A percentile compares a stretch with the other conserved stretches of the same genome.
Evolutionary conservation across 208 protist species (phyloP).

Genomic region (Trypanosoma avium): DNA sequence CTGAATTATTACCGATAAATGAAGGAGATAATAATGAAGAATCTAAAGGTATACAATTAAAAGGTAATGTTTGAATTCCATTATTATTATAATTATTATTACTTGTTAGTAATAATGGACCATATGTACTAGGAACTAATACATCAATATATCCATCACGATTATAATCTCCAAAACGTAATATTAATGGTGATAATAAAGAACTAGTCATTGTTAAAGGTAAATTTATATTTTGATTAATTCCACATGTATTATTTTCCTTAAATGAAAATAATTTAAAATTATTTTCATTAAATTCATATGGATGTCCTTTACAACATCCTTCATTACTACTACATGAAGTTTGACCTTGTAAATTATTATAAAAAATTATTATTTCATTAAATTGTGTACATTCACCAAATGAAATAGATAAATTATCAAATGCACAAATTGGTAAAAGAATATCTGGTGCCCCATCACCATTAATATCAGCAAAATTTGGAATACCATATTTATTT

Average conservation of each 20-base stretch:
- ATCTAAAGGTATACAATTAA: conserved; percentile 24
- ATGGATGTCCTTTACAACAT: conserved; percentile 22
- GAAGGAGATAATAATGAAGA: not conserved
- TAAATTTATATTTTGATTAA: not conserved
- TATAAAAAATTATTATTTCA: conserved; percentile 16
- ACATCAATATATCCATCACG: conserved; percentile 60
- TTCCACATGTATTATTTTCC: conserved; percentile 5
- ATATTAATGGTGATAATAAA: conserved; percentile 34
- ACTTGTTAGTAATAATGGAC: conserved; percentile 50
- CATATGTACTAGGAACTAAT: conserved; percentile 57
- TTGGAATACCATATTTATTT: conserved; percentile 37
- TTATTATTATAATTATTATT: conserved; percentile 9
- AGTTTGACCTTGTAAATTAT: conserved; percentile 4
- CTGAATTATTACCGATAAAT: not conserved
- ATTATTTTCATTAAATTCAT: conserved; percentile 13
- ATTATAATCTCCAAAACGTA: conserved; percentile 61
- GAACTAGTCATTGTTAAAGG: conserved; percentile 20
- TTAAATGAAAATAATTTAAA: conserved; percentile 16
- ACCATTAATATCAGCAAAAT: conserved; percentile 44
- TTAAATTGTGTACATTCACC: conserved; percentile 17
- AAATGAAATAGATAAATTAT: not conserved
- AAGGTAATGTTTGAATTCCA: conserved; percentile 3
- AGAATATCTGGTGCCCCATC: conserved; percentile 58
- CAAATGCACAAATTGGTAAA: conserved; percentile 32
- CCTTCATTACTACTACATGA: conserved; percentile 4